Base-by-base conservation (phyloP, 2,329 filamentous ascomycete species). In the Colletotrichum sidae region DNA sequence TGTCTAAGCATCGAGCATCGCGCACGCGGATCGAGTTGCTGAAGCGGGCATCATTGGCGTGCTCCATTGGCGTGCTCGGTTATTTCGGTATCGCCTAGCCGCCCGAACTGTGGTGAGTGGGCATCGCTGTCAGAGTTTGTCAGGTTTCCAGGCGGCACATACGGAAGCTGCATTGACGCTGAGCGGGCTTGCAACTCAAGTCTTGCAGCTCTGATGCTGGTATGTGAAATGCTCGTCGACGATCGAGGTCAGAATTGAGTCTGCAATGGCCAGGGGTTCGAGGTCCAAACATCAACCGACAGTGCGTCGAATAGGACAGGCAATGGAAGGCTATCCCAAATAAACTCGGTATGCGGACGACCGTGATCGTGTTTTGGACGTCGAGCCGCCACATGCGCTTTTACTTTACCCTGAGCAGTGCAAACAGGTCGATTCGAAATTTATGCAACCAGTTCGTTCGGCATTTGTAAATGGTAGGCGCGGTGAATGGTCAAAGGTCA, bases 21-120 rank as follows among this genome's bases (percentile, higher is more conserved):
- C 42, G 25, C 42, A 60, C 47, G 52, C 46, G 50, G 63, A 66
- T 66, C 63, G 58, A 63, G 42, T n/a, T 13, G 10, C 38, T 44
- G 34, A 47, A 25, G 35, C 42, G 42, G 41, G 38, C 34, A 37
- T 51, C 47, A 65, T 65, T 53, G 58, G 62, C 25, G 17, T 17
- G 10, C 15, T 61, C 33, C 34, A 46, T 39, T 44, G 25, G 25
- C 25, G 37, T 17, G 10, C 15, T 61, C 33, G 38, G 51, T 39
- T 44, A 33, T 41, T 51, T 51, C 51, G 55, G 49, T 33, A 37
- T 39, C 17, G 44, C n/a, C 39, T 41, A 34, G 38, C 34, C 33
- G 8, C 10, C 49, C 50, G 57, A 34, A 15, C 50, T 8, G n/a
- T 37, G 10, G 44, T 50, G 50, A 44, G 56, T 44, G 56, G 61